These are phyloP conservation scores for Xylaria palmicola DNA, from an alignment of 495 filamentous ascomycete species.

Conservation along the genomic window DNA sequence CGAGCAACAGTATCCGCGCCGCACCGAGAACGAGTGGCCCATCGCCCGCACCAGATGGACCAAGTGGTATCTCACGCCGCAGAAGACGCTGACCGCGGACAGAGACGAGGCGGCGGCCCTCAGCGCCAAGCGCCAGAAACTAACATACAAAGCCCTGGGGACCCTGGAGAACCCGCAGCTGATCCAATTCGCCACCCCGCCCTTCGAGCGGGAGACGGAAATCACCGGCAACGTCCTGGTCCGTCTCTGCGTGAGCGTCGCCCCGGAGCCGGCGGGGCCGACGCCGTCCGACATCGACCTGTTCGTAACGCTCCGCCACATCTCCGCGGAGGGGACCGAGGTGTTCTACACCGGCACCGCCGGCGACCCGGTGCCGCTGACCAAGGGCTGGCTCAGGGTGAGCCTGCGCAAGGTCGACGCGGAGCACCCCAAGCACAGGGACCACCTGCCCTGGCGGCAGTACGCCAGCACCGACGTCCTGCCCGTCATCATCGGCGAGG, in stretches of 20 bases:
- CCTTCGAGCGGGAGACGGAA: constrained; percentile 59
- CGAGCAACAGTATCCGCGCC: constrained; percentile 50
- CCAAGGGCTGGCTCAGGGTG: constrained; percentile 59
- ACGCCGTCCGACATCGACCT: constrained; percentile 57
- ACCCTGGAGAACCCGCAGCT: constrained; percentile 44
- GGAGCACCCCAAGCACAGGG: constrained; percentile 47
- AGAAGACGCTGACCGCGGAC: constrained; percentile 35
- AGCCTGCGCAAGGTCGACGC: constrained; percentile 53
- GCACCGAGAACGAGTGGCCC: constrained; percentile 63
- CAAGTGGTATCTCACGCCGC: constrained; percentile 51
- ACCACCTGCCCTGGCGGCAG: constrained; percentile 58
- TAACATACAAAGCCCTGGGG: constrained; percentile 57
- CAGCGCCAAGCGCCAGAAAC: constrained; percentile 25
- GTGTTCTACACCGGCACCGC: constrained; percentile 63
- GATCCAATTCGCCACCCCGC: constrained; percentile 53
- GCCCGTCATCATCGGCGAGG: constrained; percentile 52
- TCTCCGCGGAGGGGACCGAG: constrained; percentile 54
- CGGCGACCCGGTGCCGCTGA: constrained; percentile 47
- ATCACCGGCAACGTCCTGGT: constrained; percentile 66
- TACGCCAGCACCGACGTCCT: constrained; percentile 58
- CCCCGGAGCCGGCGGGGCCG: constrained; percentile 24
- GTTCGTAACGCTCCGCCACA: constrained; percentile 62
- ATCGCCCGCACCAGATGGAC: constrained; percentile 61
- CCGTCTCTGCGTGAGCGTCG: constrained; percentile 59
- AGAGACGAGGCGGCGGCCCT: neutral